Base-by-base conservation (phyloP, 2,329 filamentous ascomycete species). In the Pseudocercospora cruenta region DNA sequence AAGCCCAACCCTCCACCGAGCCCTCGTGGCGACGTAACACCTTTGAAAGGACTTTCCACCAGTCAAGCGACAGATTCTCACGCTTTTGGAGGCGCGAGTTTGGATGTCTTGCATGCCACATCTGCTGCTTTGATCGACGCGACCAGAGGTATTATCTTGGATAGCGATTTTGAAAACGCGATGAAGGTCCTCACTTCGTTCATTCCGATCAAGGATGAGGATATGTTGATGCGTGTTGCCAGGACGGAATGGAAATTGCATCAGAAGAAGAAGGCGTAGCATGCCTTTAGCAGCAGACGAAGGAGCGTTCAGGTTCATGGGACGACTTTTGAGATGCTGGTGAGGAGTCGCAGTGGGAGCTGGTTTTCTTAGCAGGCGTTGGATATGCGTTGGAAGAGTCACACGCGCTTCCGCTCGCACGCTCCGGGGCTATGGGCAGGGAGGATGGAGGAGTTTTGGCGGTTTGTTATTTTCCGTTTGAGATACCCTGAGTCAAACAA, bases 121-220 rank as follows among this genome's bases (percentile, higher is more conserved):
- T 91, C 91, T 68, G 91, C 94, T 2, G 94, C 95, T 1, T 85
- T 99, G 28, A 94, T 98, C 57, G 93, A 97, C 77, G 94, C 93
- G 19, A 91, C 95, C 71, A 86, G 92, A 43, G 92, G 97, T 68
- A 92, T 96, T 60, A 84, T 99, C 33, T 83, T 97, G 5, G 93
- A 96, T 74, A 93, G 92, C 19, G 95, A 99, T 77, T 99, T 98
- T 78, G 95, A 99, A 78, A 96, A 96, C 75, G 91, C 91, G 55
- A 99, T 99, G 95, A 98, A 97, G 82, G 91, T 94, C 7, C 83
- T 99, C 69, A 98, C 95, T 31, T 93, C 91, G 64, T 97, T 92
- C 88, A 90, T 98, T 53, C 93, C 94, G 21, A 90, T 99, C 77
- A 93, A 93, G 79, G 94, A 99, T 74, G 93, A 97, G 76, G 93